Evolutionary conservation across 805 yeast genomes (phyloP), one percentile per base, ranked within the genome.

Genomic region (Yarrowia keelungensis): DNA sequence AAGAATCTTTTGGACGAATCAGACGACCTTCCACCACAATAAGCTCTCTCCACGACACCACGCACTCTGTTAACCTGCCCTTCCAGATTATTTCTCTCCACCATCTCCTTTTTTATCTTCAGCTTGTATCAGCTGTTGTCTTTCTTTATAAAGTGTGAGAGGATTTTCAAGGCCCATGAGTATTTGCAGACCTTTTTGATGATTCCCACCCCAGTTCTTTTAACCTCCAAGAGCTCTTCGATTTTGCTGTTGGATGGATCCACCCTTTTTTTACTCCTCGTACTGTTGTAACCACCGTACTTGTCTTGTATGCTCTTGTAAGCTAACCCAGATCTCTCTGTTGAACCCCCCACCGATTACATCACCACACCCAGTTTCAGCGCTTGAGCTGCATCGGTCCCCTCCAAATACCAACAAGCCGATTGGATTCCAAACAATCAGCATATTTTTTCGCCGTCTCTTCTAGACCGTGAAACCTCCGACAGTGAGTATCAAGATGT

Each of bases 361-460:
- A 53, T 53, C 59, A 39, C 59, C 59, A 53, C 59, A 53, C 58
- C 1, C 16, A 11, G 22, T 11, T 19, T n/a, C 36, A 47, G 51
- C 51, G 58, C 58, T 38, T 5, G 58, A 51, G 58, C 59, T 53
- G 59, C 59, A 53, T 39, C 59, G 59, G 59, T 53, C 59, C 59
- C 59, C 45, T 53, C 59, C 59, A 39, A 53, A 51, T 36, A 51
- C 58, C 58, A 12, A 51, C 58, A 16, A 51, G 43, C 26, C 58
- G 11, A 16, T 51, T 50, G 42, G 10, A 50, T 36, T 50, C 14
- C 10, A 5, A 12, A 41, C 26, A 16, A n/a, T 50, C 56, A 16
- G 54, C 41, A n/a, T 32, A 32, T 32, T 35, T 50, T 47, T 50
- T 36, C 38, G 32, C 32, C 32, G 32, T 26, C 32, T 26, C 32